phyloP scores from a whole-genome alignment of 768 basidiomycete genomes.

The Leccinum aurantiacum region DNA sequence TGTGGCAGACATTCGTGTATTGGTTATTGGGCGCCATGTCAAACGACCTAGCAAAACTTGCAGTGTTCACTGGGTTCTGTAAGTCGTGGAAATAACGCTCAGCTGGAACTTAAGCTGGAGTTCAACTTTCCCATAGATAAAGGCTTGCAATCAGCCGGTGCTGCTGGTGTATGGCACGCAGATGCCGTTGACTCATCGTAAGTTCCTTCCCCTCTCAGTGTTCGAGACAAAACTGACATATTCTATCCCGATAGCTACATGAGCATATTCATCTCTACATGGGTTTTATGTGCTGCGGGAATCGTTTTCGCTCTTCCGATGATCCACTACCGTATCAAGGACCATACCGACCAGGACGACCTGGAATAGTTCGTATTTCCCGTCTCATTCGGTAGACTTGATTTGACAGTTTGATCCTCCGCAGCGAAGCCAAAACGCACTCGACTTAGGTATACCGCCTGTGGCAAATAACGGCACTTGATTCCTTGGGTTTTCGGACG shows the following conservation, averaged over 20 bases:
- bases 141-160: conserved; percentile 74
- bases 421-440: conserved; percentile 15
- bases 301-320: conserved; percentile 69
- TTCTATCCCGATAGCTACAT: conserved; percentile 43
- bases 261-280: conserved; percentile 73
- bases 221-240: background rate
- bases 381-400: background rate
- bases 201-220: conserved; percentile 26
- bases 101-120: background rate
- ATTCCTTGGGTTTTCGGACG: background rate
- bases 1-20: conserved; percentile 85
- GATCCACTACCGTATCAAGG: conserved; percentile 68
- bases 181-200: conserved; percentile 65
- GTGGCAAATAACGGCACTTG: background rate
- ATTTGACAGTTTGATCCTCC: conserved; percentile 1
- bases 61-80: conserved; percentile 85
- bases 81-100: conserved; percentile 30
- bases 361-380: conserved; percentile 44
- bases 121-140: conserved; percentile 48
- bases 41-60: conserved; percentile 71
- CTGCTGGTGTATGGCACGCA: conserved; percentile 68
- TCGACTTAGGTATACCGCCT: background rate
- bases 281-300: conserved; percentile 66
- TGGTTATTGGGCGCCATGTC: conserved; percentile 88
- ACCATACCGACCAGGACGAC: conserved; percentile 54